Conservation (phyloP, 2,329 filamentous ascomycete species). For the Sporothrix brasiliensis region DNA sequence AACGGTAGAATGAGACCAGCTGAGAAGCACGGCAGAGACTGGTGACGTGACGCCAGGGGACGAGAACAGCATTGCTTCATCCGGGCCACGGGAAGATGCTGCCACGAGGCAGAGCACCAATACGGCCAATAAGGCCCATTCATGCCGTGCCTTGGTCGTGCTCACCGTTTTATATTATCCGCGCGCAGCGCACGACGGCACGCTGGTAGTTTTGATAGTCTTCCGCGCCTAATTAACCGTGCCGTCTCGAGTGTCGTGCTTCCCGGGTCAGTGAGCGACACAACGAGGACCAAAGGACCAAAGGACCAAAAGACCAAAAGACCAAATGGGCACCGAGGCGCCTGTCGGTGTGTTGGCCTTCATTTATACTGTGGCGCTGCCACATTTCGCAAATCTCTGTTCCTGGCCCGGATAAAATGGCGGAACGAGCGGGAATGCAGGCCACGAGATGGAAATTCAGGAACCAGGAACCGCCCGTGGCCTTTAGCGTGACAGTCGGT, state of each 20-base stretch:
- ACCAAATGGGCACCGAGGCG: neutral
- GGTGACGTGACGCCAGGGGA: neutral
- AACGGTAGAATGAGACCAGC: neutral
- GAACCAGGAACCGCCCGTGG: constrained; percentile 6
- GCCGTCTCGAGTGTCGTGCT: constrained; percentile 21
- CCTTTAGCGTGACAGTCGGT: neutral
- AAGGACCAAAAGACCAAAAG: neutral
- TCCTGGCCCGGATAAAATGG: constrained; percentile 7
- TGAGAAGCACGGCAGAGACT: too few relatives aligned
- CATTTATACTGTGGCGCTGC: neutral
- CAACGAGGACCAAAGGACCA: neutral
- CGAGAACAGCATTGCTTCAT: neutral
- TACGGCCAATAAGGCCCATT: neutral
- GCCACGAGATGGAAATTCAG: neutral
- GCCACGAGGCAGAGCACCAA: neutral
- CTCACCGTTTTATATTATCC: neutral
- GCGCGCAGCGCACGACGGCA: neutral
- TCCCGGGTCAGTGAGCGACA: neutral
- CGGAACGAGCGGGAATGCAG: neutral
- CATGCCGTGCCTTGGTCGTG: neutral
- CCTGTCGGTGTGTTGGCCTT: neutral
- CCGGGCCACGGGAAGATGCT: constrained; percentile 9
- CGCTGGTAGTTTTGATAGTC: too few relatives aligned
- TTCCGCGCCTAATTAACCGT: constrained; percentile 12
- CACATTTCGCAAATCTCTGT: neutral